Evolutionary conservation across 2,329 filamentous ascomycete species (phyloP).

Genomic region (Microsporum canis): DNA sequence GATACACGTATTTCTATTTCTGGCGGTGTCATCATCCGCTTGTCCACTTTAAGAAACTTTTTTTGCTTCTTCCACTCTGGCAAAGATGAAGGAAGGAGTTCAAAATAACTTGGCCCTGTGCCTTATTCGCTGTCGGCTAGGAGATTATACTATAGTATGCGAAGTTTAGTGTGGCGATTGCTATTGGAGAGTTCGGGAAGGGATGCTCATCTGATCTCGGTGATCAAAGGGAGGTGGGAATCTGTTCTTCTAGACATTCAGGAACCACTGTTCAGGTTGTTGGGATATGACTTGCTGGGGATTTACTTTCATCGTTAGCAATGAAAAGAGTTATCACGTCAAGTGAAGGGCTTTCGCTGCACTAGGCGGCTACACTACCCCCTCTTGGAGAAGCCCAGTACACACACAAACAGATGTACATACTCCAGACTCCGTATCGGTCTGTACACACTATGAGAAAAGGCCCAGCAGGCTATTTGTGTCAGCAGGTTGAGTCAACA

Average conservation of each 20-base stretch:
- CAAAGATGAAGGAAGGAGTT: not conserved
- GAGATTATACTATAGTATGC: not conserved
- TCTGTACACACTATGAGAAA: not conserved
- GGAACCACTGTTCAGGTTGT: constrained; percentile 3
- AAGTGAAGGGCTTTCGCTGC: not conserved
- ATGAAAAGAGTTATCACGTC: not conserved
- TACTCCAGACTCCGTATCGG: not conserved
- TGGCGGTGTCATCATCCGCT: constrained; percentile 2
- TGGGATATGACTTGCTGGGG: not conserved
- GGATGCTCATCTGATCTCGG: not conserved
- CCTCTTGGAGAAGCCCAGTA: no score
- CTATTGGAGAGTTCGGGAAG: not conserved
- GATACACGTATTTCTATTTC: constrained; percentile 3
- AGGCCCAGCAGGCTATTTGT: not conserved
- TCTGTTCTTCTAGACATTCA: not conserved
- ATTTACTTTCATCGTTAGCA: not conserved
- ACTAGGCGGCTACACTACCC: not conserved
- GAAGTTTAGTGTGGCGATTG: not conserved
- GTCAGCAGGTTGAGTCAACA: not conserved
- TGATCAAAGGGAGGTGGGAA: not conserved
- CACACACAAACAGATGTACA: no score
- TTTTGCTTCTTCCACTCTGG: not conserved
- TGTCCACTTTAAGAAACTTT: constrained; percentile 4
- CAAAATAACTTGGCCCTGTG: not conserved
- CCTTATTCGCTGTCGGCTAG: not conserved